These are phyloP conservation scores for Suillus fuscotomentosus DNA, from an alignment of 768 basidiomycete genomes.

Conservation along the genomic window DNA sequence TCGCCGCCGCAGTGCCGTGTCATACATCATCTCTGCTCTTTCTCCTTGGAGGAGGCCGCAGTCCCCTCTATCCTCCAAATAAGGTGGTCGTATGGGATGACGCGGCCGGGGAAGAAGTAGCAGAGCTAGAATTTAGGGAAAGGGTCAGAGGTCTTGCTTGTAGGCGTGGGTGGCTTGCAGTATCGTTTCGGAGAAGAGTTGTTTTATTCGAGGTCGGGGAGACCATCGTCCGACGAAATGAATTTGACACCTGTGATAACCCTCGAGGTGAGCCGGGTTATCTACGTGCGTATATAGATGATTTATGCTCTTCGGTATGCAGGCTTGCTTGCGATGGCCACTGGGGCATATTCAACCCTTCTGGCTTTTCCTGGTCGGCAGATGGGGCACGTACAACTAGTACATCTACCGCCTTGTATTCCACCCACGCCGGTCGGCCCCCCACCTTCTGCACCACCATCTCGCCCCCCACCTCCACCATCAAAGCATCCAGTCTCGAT, in stretches of 20 bases:
- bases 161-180: conserved; percentile 81
- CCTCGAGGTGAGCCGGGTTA: conserved; percentile 55
- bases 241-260: conserved; percentile 91
- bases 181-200: conserved; percentile 75
- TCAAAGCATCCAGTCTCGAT: conserved; percentile 73
- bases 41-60: conserved; percentile 83
- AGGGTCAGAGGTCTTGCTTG: conserved; percentile 77
- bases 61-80: conserved; percentile 87
- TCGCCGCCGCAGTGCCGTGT: conserved; percentile 72
- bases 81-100: conserved; percentile 93
- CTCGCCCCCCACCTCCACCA: conserved; percentile 54
- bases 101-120: conserved; percentile 69
- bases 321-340: conserved; percentile 82
- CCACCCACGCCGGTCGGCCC: conserved; percentile 57
- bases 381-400: conserved; percentile 83
- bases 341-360: conserved; percentile 74
- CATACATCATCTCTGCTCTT: conserved; percentile 83
- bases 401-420: conserved; percentile 80
- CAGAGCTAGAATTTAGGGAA: conserved; percentile 88
- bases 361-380: conserved; percentile 84
- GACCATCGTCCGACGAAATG: conserved; percentile 59
- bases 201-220: conserved; percentile 73
- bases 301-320: conserved; percentile 17
- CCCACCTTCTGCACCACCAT: conserved; percentile 49
- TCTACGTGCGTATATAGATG: conserved; percentile 5